Percentiles rank a stretch among this genome's conserved stretches.
Conservation (phyloP, 352 stramenopile species). For the Hyaloperonospora arabidopsidis region DNA sequence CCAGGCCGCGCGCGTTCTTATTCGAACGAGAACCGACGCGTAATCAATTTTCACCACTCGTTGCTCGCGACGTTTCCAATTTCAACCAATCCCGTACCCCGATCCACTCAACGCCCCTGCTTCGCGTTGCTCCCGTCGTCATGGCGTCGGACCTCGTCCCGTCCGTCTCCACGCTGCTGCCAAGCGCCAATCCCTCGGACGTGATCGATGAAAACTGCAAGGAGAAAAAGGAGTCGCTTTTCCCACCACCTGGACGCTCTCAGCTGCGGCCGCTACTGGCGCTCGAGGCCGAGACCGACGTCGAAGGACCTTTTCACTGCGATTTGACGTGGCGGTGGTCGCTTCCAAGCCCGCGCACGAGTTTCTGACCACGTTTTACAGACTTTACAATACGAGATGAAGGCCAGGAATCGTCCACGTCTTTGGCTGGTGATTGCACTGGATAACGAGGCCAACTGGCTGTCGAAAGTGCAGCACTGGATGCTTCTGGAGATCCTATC, state of each 20-base stretch:
- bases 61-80: background rate
- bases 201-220: conserved; percentile 54
- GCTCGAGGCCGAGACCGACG: conserved; percentile 67
- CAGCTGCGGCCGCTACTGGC: conserved; percentile 53
- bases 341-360: conserved; percentile 30
- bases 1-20: no score
- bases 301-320: conserved; percentile 67
- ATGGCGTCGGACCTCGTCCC: conserved; percentile 55
- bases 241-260: conserved; percentile 40
- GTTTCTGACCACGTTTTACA: conserved; percentile 42
- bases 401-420: conserved; percentile 57
- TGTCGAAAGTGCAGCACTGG: conserved; percentile 63
- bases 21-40: no score
- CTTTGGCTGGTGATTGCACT: conserved; percentile 61
- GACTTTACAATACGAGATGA: conserved; percentile 31
- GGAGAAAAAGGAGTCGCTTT: conserved; percentile 46
- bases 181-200: conserved; percentile 35
- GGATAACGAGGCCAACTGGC: conserved; percentile 62
- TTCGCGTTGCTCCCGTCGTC: background rate
- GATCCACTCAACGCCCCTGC: background rate
- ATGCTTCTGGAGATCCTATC: conserved; percentile 50
- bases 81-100: background rate
- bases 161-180: conserved; percentile 77
- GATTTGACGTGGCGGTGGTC: conserved; percentile 47
- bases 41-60: no score